Evolutionary conservation across 179 eudicot species (phyloP), one percentile per base, ranked within the genome.

Genomic region (Beta macrorhiza): DNA sequence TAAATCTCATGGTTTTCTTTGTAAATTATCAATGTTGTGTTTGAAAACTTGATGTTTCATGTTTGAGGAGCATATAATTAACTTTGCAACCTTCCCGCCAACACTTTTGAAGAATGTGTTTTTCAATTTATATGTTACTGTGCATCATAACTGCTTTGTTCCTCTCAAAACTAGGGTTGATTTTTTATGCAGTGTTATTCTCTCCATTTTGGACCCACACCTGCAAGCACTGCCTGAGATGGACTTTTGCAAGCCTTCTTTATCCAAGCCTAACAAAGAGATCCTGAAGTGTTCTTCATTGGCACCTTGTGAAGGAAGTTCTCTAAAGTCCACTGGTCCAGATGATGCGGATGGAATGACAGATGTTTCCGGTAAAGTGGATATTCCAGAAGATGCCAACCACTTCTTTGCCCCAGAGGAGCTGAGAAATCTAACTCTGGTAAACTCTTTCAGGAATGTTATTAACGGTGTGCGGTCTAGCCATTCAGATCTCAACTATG

Each of bases 151-250:
- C 37, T 57, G 1, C 53, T 72, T 37, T 71, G 61, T 32, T 74
- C 52, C 49, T 52, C 77, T 83, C 70, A 49, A 8, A 49, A 44
- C 20, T 13, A 61, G 7, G 73, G 59, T 71, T 58, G 77, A 37
- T 69, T 53, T 69, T 59, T 6, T 12, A 71, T 88, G 91, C 93
- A 93, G 97, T 77, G 92, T 91, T 80, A 91, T 93, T 79, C 93
- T 93, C 80, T 90, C 94, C 56, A 82, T 93, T 81, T 86, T 93
- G 90, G 97, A 90, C 68, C 94, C 98, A 52, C 94, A 89, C 83
- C 82, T 92, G 94, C 90, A 83, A 82, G 80, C 91, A 82, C 97
- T 92, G 79, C 79, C 89, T 80, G 93, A 87, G 79, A 85, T 92
- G 77, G 94, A 93, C 84, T 77, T 67, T 76, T 81, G 91, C 85